A percentile compares a stretch with the other conserved stretches of the same genome.
Evolutionary conservation across 352 stramenopile species (phyloP).

Genomic region (Globisporangium iwayamae): DNA sequence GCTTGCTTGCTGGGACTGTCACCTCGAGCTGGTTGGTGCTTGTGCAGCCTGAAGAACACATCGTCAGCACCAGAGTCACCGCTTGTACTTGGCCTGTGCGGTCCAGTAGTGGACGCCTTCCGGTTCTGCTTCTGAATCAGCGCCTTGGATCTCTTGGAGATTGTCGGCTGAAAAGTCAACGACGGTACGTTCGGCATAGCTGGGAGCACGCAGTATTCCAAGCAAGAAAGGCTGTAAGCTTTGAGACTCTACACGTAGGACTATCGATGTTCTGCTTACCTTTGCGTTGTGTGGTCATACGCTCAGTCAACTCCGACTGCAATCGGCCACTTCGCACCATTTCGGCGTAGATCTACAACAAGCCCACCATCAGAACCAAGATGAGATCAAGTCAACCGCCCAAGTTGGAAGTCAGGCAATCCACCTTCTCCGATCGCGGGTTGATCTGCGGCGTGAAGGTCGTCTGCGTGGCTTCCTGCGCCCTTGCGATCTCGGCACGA

Average conservation of each 20-base stretch:
- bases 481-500: slow-evolving; percentile 26
- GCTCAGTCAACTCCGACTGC: slow-evolving; percentile 20
- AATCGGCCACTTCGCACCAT: slow-evolving; percentile 39
- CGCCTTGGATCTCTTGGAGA: slow-evolving; percentile 39
- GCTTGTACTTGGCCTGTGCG: not conserved
- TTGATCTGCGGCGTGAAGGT: slow-evolving; percentile 57
- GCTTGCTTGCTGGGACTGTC: not conserved
- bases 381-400: not conserved
- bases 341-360: slow-evolving; percentile 42
- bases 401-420: too few species aligned
- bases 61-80: slow-evolving; percentile 12
- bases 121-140: slow-evolving; percentile 27
- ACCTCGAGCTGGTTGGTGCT: slow-evolving; percentile 9
- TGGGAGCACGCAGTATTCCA: not conserved
- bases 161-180: slow-evolving; percentile 35
- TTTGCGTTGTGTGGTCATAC: slow-evolving; percentile 25
- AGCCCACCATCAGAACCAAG: not conserved
- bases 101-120: not conserved
- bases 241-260: not conserved
- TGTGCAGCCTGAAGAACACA: slow-evolving; percentile 33
- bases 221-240: not conserved
- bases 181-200: slow-evolving; percentile 18
- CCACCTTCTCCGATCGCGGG: slow-evolving; percentile 36
- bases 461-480: slow-evolving; percentile 28
- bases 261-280: not conserved